Conservation (phyloP, 768 basidiomycete species). For the Mycena albidolilacea region DNA sequence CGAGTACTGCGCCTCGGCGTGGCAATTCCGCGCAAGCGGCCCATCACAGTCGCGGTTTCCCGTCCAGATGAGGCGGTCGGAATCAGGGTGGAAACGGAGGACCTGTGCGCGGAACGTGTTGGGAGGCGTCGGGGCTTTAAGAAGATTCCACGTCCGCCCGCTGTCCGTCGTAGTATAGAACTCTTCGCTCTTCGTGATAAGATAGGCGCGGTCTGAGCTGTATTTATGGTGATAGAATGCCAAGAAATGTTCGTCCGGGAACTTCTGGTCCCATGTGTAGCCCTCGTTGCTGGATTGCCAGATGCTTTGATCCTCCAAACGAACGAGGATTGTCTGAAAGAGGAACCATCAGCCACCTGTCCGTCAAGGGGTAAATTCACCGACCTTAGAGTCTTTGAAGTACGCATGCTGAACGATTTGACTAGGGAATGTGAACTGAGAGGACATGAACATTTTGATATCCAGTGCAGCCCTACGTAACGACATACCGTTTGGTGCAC, state of each 20-base stretch:
- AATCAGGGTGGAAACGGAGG: slow-evolving; percentile 89
- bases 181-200: slow-evolving; percentile 77
- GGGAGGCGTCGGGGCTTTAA: slow-evolving; percentile 76
- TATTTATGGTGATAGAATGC: slow-evolving; percentile 91
- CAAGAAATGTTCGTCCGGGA: slow-evolving; percentile 76
- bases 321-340: slow-evolving; percentile 83
- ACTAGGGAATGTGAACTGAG: slow-evolving; percentile 76
- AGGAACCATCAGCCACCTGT: slow-evolving; percentile 21
- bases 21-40: slow-evolving; percentile 66
- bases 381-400: slow-evolving; percentile 84
- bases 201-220: slow-evolving; percentile 86
- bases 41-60: slow-evolving; percentile 78
- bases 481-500: slow-evolving; percentile 79
- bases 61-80: slow-evolving; percentile 92
- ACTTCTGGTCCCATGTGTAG: slow-evolving; percentile 86
- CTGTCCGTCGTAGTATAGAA: slow-evolving; percentile 89
- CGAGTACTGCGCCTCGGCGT: slow-evolving; percentile 82
- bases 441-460: background rate
- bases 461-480: background rate
- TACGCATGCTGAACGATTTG: slow-evolving; percentile 84
- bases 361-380: slow-evolving; percentile 38
- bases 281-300: slow-evolving; percentile 99
- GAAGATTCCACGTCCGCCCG: slow-evolving; percentile 77
- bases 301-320: slow-evolving; percentile 80
- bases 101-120: slow-evolving; percentile 85